Percentiles rank a stretch among this genome's conserved stretches.
These are phyloP conservation scores for Knoxdaviesia capensis DNA, from an alignment of 2,329 filamentous ascomycete genomes.

Conservation along the genomic window DNA sequence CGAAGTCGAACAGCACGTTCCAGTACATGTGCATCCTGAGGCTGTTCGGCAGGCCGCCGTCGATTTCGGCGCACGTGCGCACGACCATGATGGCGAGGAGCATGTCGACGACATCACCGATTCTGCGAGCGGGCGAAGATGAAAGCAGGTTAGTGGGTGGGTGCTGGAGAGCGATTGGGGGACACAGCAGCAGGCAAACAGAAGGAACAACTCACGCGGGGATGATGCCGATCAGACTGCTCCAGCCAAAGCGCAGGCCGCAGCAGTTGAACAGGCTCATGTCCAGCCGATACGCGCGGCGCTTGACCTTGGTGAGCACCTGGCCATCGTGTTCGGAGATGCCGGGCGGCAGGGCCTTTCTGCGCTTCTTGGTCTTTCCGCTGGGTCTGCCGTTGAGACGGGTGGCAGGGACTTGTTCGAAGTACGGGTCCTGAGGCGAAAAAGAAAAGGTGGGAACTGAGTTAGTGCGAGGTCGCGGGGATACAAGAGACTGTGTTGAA, in stretches of 20 bases:
- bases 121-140: constrained; percentile 17
- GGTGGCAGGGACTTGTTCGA: constrained; percentile 61
- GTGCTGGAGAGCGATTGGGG: background rate
- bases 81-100: constrained; percentile 60
- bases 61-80: constrained; percentile 48
- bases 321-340: constrained; percentile 66
- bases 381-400: constrained; percentile 41
- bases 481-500: no score
- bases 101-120: constrained; percentile 57
- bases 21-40: constrained; percentile 55
- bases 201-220: constrained; percentile 43
- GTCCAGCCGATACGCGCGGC: constrained; percentile 69
- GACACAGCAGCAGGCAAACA: background rate
- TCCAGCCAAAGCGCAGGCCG: constrained; percentile 76
- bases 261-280: constrained; percentile 65
- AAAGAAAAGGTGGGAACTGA: no score
- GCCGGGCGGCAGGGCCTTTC: constrained; percentile 67
- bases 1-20: constrained; percentile 58
- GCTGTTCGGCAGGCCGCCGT: constrained; percentile 48
- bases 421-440: constrained; percentile 66
- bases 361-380: constrained; percentile 62
- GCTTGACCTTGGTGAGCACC: constrained; percentile 70
- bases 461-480: no score
- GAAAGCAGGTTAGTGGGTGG: background rate
- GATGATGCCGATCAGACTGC: constrained; percentile 64